Evolutionary conservation across 2,329 filamentous ascomycete genomes (phyloP).

Genomic region (Pseudonectria foliicola): DNA sequence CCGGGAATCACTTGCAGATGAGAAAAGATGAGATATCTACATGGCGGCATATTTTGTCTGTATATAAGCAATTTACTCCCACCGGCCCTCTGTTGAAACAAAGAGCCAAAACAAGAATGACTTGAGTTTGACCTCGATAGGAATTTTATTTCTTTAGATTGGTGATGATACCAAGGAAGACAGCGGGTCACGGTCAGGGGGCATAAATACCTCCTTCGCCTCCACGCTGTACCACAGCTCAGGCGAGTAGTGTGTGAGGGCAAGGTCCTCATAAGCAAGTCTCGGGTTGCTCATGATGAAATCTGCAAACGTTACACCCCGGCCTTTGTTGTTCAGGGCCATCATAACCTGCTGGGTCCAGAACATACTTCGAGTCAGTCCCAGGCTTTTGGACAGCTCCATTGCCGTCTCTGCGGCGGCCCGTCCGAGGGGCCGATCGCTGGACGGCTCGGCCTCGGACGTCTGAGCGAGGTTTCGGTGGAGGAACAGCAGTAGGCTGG

Average conservation of each 20-base stretch:
- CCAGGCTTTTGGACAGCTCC: conserved; percentile 11
- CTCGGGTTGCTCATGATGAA: conserved; percentile 13
- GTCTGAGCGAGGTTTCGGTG: conserved; percentile 1
- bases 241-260: conserved; percentile 21
- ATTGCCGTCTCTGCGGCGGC: conserved; percentile 8
- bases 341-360: conserved; percentile 22
- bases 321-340: conserved; percentile 3
- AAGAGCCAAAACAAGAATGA: not conserved
- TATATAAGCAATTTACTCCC: too few species aligned
- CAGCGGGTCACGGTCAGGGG: conserved; percentile 16
- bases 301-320: conserved; percentile 8
- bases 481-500: conserved; percentile 9
- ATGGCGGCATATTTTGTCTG: too few species aligned
- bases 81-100: too few species aligned
- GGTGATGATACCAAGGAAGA: conserved; percentile 11
- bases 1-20: too few species aligned
- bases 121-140: too few species aligned
- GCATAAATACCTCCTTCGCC: conserved; percentile 14
- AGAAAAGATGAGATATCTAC: too few species aligned
- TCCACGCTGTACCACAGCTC: conserved; percentile 21
- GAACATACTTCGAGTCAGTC: conserved; percentile 20
- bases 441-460: not conserved
- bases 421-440: conserved; percentile 1
- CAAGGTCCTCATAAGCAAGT: conserved; percentile 21
- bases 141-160: too few species aligned